Evolutionary conservation across 2,329 filamentous ascomycete species (phyloP).

Genomic region (Fusarium verticillioides): DNA sequence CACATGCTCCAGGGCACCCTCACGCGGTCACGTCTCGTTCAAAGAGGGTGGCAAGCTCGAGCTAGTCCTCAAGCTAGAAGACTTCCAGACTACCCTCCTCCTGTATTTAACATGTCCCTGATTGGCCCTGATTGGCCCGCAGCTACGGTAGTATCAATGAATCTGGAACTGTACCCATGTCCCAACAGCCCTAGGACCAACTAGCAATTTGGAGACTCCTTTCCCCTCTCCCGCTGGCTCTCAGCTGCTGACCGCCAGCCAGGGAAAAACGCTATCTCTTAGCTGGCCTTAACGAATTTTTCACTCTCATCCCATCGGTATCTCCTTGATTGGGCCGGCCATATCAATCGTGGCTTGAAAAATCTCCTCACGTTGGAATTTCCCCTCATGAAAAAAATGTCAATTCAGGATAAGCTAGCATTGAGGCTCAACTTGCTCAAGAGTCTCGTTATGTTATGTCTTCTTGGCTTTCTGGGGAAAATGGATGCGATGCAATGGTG

Average conservation of each 20-base stretch:
- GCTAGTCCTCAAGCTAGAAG: constrained; percentile 36
- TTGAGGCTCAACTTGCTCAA: constrained; percentile 23
- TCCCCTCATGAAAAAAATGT: constrained; percentile 21
- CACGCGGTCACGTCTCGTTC: not conserved
- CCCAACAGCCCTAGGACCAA: not conserved
- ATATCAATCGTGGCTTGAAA: constrained; percentile 20
- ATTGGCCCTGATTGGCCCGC: constrained; percentile 27
- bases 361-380: constrained; percentile 25
- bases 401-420: constrained; percentile 4
- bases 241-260: constrained; percentile 15
- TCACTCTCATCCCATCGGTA: constrained; percentile 28
- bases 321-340: constrained; percentile 37
- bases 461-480: constrained; percentile 39
- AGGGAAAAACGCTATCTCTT: constrained; percentile 16
- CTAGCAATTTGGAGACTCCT: constrained; percentile 26
- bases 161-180: constrained; percentile 15
- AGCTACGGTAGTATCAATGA: constrained; percentile 13
- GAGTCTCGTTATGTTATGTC: constrained; percentile 4
- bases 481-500: constrained; percentile 21
- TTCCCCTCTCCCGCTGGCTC: constrained; percentile 17
- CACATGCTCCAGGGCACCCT: constrained; percentile 13
- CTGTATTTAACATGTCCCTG: not conserved
- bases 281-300: not conserved
- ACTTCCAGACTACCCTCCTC: constrained; percentile 40
- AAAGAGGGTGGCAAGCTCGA: constrained; percentile 6